Base-by-base conservation (phyloP, 148 eudicot genomes). In the Chenopodium quinoa region DNA sequence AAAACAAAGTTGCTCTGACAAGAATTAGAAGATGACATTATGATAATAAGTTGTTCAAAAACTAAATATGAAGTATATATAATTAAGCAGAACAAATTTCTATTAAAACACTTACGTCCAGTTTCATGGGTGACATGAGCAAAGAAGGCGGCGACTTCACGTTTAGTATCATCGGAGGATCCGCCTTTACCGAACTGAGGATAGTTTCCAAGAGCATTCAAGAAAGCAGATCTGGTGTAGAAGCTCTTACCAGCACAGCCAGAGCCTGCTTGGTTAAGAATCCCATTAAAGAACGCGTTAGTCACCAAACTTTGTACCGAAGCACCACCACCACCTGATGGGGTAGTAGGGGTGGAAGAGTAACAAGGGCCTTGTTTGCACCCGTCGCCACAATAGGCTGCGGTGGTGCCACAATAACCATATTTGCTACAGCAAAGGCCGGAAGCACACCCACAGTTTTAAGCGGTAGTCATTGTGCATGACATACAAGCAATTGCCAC, bases 81-180 rank as follows among this genome's bases (percentile, higher is more conserved):
- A 40, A 6, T 40, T 40, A 40, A 40, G 44, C 8, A 40, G 44
- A 40, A 40, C 7, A 40, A 40, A 7, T 40, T 37, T 40, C 44
- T 4, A 40, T 5, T 6, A 40, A 40, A 40, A 54, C 8, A 83
- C 91, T 89, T 92, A 92, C 95, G 86, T 83, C 90, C 93, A 76
- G 95, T 92, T 80, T 92, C 93, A 84, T 92, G 93, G 0, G 91
- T 90, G 34, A 85, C 84, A 78, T 92, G 95, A 1, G 93, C 95
- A 66, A 92, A 92, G 68, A 89, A 89, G 22, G 93, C 93, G 1
- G 95, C 93, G 9, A 92, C 88, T 79, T 92, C 95, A 10, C 90
- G 89, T 83, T 77, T 88, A 13, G 90, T 84, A 83, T 81, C 89
- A 80, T 90, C 90, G 4, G 29, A 17, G 0, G 90, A 75, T 0